phyloP scores from a whole-genome alignment of 352 stramenopile species.

The Phytophthora pluvialis region DNA sequence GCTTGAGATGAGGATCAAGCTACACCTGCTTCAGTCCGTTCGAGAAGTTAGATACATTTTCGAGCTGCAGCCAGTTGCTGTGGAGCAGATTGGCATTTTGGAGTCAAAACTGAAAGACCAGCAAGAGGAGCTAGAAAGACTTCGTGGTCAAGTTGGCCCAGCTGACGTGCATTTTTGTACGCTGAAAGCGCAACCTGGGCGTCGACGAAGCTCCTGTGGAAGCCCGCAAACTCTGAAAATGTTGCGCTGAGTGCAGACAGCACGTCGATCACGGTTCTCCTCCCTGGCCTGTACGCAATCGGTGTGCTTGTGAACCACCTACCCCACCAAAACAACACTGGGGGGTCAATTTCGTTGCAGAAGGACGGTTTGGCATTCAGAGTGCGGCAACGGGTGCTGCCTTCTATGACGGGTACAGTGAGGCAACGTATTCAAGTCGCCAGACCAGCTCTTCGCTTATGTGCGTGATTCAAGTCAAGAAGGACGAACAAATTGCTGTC shows the following conservation, averaged over 20 bases:
- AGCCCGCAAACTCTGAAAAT: neutral
- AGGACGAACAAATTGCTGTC: neutral
- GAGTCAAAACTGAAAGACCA: conserved; percentile 32
- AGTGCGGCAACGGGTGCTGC: neutral
- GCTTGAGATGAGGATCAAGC: conserved; percentile 23
- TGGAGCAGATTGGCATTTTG: conserved; percentile 24
- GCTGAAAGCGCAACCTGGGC: conserved; percentile 5
- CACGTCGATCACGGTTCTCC: neutral
- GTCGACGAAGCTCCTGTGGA: conserved; percentile 2
- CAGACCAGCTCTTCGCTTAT: conserved; percentile 2
- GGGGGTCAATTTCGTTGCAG: neutral
- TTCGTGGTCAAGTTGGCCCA: conserved; percentile 3
- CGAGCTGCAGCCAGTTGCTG: conserved; percentile 15
- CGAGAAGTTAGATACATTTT: conserved; percentile 23
- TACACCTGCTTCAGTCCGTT: conserved; percentile 14
- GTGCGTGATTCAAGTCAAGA: conserved; percentile 6
- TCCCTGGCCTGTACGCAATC: conserved; percentile 12
- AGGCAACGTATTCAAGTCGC: neutral
- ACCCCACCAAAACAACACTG: neutral
- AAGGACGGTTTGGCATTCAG: conserved; percentile 5
- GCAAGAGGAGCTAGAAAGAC: conserved; percentile 23
- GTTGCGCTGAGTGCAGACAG: conserved; percentile 5
- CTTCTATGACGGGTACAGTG: neutral
- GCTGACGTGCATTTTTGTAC: neutral
- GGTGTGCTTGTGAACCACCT: conserved; percentile 22